Evolutionary conservation across 129 eudicot species (phyloP).

Genomic region (Deinandra increscens): DNA sequence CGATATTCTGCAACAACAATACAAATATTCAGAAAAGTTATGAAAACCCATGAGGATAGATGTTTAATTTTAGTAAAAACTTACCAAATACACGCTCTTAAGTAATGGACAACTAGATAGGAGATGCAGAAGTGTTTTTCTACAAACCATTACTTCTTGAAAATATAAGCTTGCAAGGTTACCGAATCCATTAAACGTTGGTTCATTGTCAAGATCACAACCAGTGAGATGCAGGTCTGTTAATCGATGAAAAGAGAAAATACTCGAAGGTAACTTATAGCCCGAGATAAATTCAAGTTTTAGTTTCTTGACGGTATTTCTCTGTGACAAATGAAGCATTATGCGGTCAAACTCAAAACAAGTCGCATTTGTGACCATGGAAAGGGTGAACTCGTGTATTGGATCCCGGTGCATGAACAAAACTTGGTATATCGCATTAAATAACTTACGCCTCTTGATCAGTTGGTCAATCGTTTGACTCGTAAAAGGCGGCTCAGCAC

Average conservation of each 20-base stretch:
- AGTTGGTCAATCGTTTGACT: not conserved
- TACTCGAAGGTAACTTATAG: not conserved
- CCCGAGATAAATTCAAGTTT: not conserved
- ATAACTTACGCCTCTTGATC: not conserved
- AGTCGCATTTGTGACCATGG: not conserved
- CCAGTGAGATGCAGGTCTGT: constrained; percentile 9
- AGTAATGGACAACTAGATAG: constrained; percentile 23
- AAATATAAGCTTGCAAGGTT: constrained; percentile 21
- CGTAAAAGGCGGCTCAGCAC: not conserved
- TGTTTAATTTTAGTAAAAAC: not conserved
- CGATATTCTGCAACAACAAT: constrained; percentile 11
- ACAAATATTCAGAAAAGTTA: not conserved
- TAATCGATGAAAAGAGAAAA: constrained; percentile 3
- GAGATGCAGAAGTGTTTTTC: constrained; percentile 15
- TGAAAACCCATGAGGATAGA: not conserved
- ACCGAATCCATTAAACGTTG: constrained; percentile 15
- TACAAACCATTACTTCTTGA: not conserved
- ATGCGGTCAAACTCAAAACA: constrained; percentile 12
- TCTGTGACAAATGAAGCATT: constrained; percentile 5
- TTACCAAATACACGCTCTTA: not conserved
- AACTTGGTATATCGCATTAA: constrained; percentile 15
- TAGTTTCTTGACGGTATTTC: constrained; percentile 12
- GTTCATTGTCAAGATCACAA: constrained; percentile 11
- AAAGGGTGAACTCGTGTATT: constrained; percentile 21
- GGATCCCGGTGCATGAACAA: constrained; percentile 8